Base-by-base conservation (phyloP, 164 flowering plant species). In the Stephania japonica region DNA sequence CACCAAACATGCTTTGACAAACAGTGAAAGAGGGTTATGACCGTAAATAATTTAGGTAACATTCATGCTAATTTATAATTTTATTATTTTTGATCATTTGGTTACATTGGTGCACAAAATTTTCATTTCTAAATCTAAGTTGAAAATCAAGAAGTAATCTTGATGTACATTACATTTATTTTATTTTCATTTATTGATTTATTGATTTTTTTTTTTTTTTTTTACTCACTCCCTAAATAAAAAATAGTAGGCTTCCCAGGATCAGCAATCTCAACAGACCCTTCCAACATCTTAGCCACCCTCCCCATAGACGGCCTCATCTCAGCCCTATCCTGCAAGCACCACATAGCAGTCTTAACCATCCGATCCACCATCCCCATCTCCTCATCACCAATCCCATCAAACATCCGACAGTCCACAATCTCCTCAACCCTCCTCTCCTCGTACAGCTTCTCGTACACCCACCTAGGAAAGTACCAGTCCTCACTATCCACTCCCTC, bases 321-420 rank as follows among this genome's bases (percentile, higher is more conserved):
- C 76, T 92, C 97, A 3, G 90, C 86, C 66, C 86, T 76, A 71
- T 87, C 91, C 64, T 90, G 94, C 6, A 90, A 81, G 81, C 93
- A 89, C 94, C 94, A 92, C 87, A 92, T 87, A 3, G 97, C 94
- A 0, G 94, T 91, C 80, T 87, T 90, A 70, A 91, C 91, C 94
- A 90, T 90, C 47, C 94, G 82, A 69, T 87, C 80, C 23, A 90
- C 83, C 79, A 84, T 72, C 11, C 32, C 70, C 44, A 77, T 50
- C 19, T 47, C 68, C 44, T 90, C 94, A 24, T 86, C 50, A 91
- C 7, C 73, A 68, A 1, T 86, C 70, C 69, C 50, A 44, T 13
- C 10, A 44, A 8, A 13, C 50, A 91, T 87, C 27, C 77, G 82
- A 11, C 75, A 53, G 72, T 91, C 97, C 77, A 91, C 53, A 43